Percentiles rank a stretch among this genome's conserved stretches.
These are phyloP conservation scores for Dactylellina sp. DNA, from an alignment of 2,329 filamentous ascomycete genomes.

Conservation along the genomic window DNA sequence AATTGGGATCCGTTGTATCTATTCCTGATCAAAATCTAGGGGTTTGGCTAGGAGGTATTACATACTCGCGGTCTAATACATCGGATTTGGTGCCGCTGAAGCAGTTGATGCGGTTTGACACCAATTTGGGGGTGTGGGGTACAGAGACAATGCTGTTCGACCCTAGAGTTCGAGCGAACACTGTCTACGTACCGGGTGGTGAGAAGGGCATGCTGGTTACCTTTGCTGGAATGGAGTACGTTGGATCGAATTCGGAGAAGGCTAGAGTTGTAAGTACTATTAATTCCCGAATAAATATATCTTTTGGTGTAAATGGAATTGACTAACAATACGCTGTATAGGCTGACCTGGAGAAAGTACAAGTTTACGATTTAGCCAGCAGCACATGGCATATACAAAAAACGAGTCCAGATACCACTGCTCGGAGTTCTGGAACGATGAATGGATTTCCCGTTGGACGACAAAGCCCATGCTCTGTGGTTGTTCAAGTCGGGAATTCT, in stretches of 20 bases:
- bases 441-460: conserved; percentile 22
- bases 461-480: conserved; percentile 21
- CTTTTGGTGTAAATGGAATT: too few relatives aligned
- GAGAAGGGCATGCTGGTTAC: conserved; percentile 16
- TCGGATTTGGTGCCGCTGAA: background rate
- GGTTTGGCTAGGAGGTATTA: conserved; percentile 21
- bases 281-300: background rate
- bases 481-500: background rate
- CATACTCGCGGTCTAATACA: too few relatives aligned
- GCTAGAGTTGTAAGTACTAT: background rate
- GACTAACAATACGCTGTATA: too few relatives aligned
- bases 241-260: too few relatives aligned
- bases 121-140: conserved; percentile 3
- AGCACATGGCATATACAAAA: conserved; percentile 18
- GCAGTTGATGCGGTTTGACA: conserved; percentile 9
- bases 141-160: conserved; percentile 8
- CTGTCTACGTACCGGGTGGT: conserved; percentile 2
- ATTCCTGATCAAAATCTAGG: background rate
- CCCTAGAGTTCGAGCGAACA: conserved; percentile 10
- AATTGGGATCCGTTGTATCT: conserved; percentile 15
- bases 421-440: background rate
- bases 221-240: conserved; percentile 22
- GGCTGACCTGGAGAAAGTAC: background rate
- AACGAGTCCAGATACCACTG: conserved; percentile 9
- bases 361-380: conserved; percentile 27